A percentile compares a stretch with the other conserved stretches of the same genome.
These are phyloP conservation scores for Alternaria novae-zelandiae DNA, from an alignment of 2,329 filamentous ascomycete genomes.

Conservation along the genomic window DNA sequence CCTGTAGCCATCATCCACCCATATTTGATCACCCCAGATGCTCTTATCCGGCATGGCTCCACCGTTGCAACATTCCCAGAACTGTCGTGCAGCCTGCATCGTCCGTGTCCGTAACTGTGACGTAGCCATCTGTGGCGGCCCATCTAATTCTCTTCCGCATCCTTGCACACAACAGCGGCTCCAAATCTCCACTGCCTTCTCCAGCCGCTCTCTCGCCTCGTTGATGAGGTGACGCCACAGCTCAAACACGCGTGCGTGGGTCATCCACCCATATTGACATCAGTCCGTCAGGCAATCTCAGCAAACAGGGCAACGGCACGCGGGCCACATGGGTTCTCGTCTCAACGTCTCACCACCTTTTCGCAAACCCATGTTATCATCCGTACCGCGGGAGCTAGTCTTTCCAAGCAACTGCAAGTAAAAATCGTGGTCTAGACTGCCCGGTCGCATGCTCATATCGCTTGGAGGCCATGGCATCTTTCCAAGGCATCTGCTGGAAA, in stretches of 20 bases:
- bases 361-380: slow-evolving; percentile 1
- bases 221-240: slow-evolving; percentile 11
- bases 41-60: neutral
- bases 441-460: neutral
- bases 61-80: neutral
- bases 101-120: slow-evolving; percentile 4
- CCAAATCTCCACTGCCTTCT: neutral
- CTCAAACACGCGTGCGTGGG: neutral
- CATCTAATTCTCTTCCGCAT: neutral
- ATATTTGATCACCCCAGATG: neutral
- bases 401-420: neutral
- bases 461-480: neutral
- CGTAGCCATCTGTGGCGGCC: slow-evolving; percentile 14
- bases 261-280: neutral
- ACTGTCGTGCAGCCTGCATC: too few relatives aligned
- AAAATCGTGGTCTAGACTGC: neutral
- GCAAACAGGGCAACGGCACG: slow-evolving; percentile 7
- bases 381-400: neutral
- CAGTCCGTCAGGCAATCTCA: neutral
- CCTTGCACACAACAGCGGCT: neutral
- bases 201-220: neutral
- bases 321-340: neutral
- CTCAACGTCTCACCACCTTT: slow-evolving; percentile 6
- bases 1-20: slow-evolving; percentile 4
- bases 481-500: neutral